Evolutionary conservation across 2,329 filamentous ascomycete species (phyloP), one percentile per base, ranked within the genome.

Genomic region (Clarireedia monteithiana): DNA sequence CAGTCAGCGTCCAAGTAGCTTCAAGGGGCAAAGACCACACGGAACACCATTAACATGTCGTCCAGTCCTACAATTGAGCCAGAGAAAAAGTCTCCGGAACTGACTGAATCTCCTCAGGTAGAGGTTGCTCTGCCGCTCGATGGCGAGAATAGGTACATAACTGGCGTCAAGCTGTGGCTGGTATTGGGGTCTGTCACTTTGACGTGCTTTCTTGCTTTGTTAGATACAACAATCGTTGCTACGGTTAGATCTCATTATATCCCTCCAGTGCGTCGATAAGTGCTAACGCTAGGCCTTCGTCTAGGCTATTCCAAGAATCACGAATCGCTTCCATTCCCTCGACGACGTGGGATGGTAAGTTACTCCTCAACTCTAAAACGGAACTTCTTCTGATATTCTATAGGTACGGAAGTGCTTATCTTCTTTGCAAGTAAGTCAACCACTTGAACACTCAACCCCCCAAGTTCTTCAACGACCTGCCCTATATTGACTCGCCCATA

Each of bases 141-240:
- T 27, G 6, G 9, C 9, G 17, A 44, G 6, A 6, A 27, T 44
- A 38, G 34, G 34, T 52, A 52, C 50, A 49, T 66, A 14, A 58
- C 58, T 4, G 64, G 63, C 1, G 38, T 60, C 15, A 62, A 63
- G 44, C 48, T 65, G 3, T 53, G 44, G 7, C 26, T 59, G 10
- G 57, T 70, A n/a, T 63, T 74, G 17, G 57, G 58, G 5, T 67
- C 68, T 2, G 63, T 79, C 14, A 75, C 74, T 0, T 58, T 75
- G 3, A 72, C 71, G 6, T 70, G 71, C 14, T 79, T 79, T 57
- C 60, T 79, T 17, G 73, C 77, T 66, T 61, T 80, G 58, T 60
- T 82, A 4, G 79, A 82, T 55, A 75, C 72, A 39, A 77, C 78
- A 1, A 80, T 82, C 50, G 71, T 82, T 53, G 70, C 73, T 7